A percentile compares a stretch with the other conserved stretches of the same genome.
phyloP scores from a whole-genome alignment of 352 stramenopile genomes.

The Pythium scleroteichum region DNA sequence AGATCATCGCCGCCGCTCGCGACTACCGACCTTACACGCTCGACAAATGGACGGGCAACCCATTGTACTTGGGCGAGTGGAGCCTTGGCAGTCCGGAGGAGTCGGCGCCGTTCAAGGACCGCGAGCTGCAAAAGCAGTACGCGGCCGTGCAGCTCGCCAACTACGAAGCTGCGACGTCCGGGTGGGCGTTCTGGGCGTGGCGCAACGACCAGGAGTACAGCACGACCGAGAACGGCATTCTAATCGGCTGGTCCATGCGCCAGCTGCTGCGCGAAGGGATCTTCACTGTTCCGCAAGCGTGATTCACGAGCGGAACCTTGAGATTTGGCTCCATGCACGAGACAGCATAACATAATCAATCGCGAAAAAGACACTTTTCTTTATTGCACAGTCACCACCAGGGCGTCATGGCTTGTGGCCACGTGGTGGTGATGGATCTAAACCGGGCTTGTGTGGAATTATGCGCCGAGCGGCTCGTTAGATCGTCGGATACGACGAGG shows the following conservation, averaged over 20 bases:
- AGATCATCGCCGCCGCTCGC: conserved; percentile 30
- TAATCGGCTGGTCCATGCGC: conserved; percentile 15
- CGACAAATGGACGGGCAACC: conserved; percentile 28
- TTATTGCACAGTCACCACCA: too few relatives aligned
- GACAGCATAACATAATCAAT: too few relatives aligned
- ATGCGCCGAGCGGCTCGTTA: too few relatives aligned
- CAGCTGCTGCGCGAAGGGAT: conserved; percentile 10
- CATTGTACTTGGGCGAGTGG: conserved; percentile 52
- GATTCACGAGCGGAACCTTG: too few relatives aligned
- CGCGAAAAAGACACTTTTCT: too few relatives aligned
- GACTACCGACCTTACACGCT: conserved; percentile 26
- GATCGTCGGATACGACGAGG: too few relatives aligned
- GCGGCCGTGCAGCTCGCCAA: conserved; percentile 28
- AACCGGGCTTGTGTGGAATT: too few relatives aligned
- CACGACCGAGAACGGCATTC: neutral
- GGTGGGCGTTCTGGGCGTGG: conserved; percentile 18
- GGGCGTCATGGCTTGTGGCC: too few relatives aligned
- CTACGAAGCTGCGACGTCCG: neutral
- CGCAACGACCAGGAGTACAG: conserved; percentile 6
- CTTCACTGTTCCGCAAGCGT: neutral
- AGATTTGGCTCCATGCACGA: too few relatives aligned
- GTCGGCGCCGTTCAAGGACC: conserved; percentile 32
- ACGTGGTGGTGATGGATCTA: too few relatives aligned
- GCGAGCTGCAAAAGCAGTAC: conserved; percentile 25
- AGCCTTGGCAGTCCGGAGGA: conserved; percentile 28